These are phyloP conservation scores for Cladophialophora yegresii DNA, from an alignment of 2,329 filamentous ascomycete species.

Conservation along the genomic window DNA sequence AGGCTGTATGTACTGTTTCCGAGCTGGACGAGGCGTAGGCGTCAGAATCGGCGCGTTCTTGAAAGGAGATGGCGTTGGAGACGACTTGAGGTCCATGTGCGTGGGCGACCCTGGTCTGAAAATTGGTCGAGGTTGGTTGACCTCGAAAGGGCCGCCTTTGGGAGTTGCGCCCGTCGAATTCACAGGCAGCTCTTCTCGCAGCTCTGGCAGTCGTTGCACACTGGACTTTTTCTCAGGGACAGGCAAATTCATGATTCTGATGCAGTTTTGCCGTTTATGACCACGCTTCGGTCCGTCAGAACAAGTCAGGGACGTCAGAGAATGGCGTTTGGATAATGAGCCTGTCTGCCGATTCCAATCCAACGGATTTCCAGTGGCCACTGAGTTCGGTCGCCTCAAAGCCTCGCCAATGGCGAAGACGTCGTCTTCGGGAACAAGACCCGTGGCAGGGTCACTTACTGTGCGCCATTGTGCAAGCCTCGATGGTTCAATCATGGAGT, in stretches of 20 bases:
- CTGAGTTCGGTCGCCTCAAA: slow-evolving; percentile 30
- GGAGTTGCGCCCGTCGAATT: background rate
- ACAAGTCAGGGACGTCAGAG: slow-evolving; percentile 13
- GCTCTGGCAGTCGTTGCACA: slow-evolving; percentile 14
- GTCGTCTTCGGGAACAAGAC: slow-evolving; percentile 12
- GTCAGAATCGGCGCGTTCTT: slow-evolving; percentile 24
- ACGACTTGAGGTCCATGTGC: slow-evolving; percentile 3
- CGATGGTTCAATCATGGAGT: slow-evolving; percentile 29
- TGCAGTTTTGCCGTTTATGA: slow-evolving; percentile 48
- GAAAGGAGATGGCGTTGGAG: slow-evolving; percentile 23
- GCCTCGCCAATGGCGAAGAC: slow-evolving; percentile 10
- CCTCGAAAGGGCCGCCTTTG: background rate
- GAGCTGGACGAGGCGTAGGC: slow-evolving; percentile 17
- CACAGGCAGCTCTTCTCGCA: slow-evolving; percentile 18
- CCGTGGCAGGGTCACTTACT: slow-evolving; percentile 27
- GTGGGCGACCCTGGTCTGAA: background rate
- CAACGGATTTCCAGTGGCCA: slow-evolving; percentile 33
- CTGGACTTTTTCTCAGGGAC: slow-evolving; percentile 9
- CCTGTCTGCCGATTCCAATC: slow-evolving; percentile 25
- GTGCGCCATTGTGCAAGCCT: slow-evolving; percentile 25
- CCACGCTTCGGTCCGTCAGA: slow-evolving; percentile 37
- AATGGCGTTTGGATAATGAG: slow-evolving; percentile 20
- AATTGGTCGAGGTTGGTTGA: slow-evolving; percentile 1
- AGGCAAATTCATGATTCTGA: slow-evolving; percentile 41
- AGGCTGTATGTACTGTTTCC: slow-evolving; percentile 15